Evolutionary conservation across 2,329 filamentous ascomycete genomes (phyloP), one percentile per base, ranked within the genome.

Genomic region (Diaporthe vaccinii): DNA sequence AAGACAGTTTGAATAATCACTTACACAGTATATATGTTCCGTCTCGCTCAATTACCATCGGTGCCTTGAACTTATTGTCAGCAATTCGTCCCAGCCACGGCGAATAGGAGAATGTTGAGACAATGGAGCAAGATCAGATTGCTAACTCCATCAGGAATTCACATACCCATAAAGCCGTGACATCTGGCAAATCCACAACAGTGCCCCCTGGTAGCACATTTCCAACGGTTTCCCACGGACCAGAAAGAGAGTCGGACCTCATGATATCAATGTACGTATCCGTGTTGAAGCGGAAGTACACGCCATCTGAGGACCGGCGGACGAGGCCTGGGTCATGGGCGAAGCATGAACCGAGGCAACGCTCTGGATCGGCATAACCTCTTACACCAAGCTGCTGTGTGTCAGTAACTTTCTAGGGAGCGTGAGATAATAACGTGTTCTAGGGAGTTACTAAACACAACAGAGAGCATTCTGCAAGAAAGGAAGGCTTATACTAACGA

Each of bases 21-120:
- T 55, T 68, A 68, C 65, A 93, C 20, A 94, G 87, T 79, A 93
- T 88, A 84, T 93, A 93, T 1, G 85, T 84, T 72, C 83, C 84
- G 76, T 88, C 88, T 22, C 93, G 85, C n/a, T 89, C 83, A 20
- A 84, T 82, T 22, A 92, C 88, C 78, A 94, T 92, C 0, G 93
- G 93, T 2, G 92, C 92, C 91, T 92, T 6, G 8, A 17, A 34
- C 28, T 14, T 17, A 9, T 12, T 41, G 34, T 72, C 58, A 72
- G 44, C 28, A n/a, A 25, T 20, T 10, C 1, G 12, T 1, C 20
- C 10, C 14, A 57, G 51, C 36, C 22, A 28, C 31, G 9, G 28
- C 25, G 39, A 28, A 22, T 34, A 39, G 25, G 12, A 15, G 14
- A 68, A 39, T 22, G 6, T 20, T 10, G 7, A 57, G 58, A 12